Evolutionary conservation across 345 rosid species (phyloP).

Genomic region (Camelina sativa): DNA sequence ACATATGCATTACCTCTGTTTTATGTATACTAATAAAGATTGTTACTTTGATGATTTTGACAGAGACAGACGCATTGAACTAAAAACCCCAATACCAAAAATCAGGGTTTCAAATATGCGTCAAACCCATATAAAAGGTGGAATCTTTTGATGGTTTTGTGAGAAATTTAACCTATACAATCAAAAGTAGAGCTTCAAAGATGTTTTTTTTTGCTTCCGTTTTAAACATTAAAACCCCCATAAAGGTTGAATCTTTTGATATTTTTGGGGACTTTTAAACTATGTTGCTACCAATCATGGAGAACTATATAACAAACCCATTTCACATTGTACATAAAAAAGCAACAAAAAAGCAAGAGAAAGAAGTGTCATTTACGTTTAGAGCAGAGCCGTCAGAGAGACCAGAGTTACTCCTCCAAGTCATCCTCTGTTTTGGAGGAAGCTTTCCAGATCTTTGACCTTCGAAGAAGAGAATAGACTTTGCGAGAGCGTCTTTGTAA

Average conservation of each 20-base stretch:
- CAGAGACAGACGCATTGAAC: neutral
- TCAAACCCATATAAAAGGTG: neutral
- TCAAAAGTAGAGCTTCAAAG: no score
- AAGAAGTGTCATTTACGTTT: conserved; percentile 48
- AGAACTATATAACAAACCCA: neutral
- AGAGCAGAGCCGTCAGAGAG: conserved; percentile 87
- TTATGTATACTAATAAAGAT: no score
- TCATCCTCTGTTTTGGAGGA: conserved; percentile 72
- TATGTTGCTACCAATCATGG: neutral
- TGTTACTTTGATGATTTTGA: no score
- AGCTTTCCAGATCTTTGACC: conserved; percentile 91
- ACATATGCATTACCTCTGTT: neutral
- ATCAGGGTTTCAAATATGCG: neutral
- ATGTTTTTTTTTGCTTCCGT: no score
- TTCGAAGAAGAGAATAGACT: conserved; percentile 84
- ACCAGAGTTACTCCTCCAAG: conserved; percentile 90
- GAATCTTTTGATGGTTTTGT: conserved; percentile 8
- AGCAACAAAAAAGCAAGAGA: neutral
- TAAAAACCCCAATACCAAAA: neutral
- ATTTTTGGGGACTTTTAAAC: neutral
- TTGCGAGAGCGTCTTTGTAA: conserved; percentile 84
- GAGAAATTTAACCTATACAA: neutral
- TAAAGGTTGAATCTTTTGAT: conserved; percentile 26
- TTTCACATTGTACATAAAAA: neutral
- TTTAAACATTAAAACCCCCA: neutral